Evolutionary conservation across 169 alveolate species (phyloP).

Genomic region (Plasmodium inui): DNA sequence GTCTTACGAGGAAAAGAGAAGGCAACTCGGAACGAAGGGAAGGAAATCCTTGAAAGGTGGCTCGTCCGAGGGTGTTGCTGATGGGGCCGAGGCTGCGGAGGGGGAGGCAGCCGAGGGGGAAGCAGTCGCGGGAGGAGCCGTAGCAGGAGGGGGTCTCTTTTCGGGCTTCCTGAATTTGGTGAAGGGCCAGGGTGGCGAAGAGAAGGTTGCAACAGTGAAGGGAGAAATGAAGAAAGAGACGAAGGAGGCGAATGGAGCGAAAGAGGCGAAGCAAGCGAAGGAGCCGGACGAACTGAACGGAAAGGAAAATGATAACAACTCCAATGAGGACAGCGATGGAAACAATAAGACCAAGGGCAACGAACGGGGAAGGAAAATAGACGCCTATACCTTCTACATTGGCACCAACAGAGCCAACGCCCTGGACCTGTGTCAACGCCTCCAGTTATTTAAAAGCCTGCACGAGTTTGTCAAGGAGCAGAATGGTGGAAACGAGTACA

Average conservation of each 20-base stretch:
- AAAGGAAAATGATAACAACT: conserved; percentile 16
- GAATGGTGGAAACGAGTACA: conserved; percentile 80
- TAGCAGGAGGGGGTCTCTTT: not conserved
- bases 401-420: conserved; percentile 83
- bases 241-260: not conserved
- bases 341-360: conserved; percentile 21
- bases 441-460: conserved; percentile 74
- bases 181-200: not conserved
- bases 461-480: conserved; percentile 78
- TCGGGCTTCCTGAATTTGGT: conserved; percentile 2
- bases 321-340: conserved; percentile 47
- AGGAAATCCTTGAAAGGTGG: not conserved
- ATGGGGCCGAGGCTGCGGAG: conserved; percentile 10
- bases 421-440: conserved; percentile 78
- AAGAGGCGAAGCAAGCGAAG: not conserved
- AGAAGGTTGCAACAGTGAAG: not conserved
- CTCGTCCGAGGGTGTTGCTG: not conserved
- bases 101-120: conserved; percentile 16
- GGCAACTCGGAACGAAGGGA: not conserved
- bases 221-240: not conserved
- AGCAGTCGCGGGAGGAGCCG: not conserved
- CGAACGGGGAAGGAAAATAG: conserved; percentile 53
- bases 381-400: conserved; percentile 75
- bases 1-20: conserved; percentile 42
- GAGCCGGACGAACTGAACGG: not conserved